These are phyloP conservation scores for Eragrostis curvula DNA, from an alignment of 176 grass and related monocot genomes.

Conservation along the genomic window DNA sequence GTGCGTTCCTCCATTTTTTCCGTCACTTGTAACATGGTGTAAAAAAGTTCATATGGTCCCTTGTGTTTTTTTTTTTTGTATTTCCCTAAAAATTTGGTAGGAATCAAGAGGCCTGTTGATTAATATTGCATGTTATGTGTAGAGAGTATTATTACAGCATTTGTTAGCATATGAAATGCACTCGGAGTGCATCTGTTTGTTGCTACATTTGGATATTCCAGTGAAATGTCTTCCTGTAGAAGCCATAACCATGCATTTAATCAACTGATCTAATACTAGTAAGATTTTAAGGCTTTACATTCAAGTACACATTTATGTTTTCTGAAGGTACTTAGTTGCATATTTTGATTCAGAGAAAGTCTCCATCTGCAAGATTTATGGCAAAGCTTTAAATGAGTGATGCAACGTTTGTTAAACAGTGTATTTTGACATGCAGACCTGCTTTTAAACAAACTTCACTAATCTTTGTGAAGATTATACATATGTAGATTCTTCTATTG, in stretches of 20 bases:
- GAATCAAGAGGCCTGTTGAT: background rate
- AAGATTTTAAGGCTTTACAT: background rate
- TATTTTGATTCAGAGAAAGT: background rate
- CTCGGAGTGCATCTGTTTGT: background rate
- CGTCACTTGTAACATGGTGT: background rate
- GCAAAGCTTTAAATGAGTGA: background rate
- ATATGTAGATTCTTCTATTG: background rate
- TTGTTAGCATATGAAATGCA: background rate
- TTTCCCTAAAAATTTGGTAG: background rate
- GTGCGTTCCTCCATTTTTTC: background rate
- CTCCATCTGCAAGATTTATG: background rate
- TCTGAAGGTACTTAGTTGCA: background rate
- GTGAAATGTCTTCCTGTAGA: background rate
- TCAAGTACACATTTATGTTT: background rate
- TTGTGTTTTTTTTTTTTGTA: background rate
- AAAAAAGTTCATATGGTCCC: background rate
- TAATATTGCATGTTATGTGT: background rate
- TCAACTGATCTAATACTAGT: background rate
- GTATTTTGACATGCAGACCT: background rate
- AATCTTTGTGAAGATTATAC: background rate
- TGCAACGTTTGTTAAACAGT: background rate
- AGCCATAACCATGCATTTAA: background rate
- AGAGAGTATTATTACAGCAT: too few species aligned
- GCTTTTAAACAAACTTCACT: slow-evolving; percentile 20
- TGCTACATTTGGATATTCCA: background rate